A percentile compares a stretch with the other conserved stretches of the same genome.
Conservation (phyloP, 2,329 filamentous ascomycete species). For the Phaeosphaeriaceae sp. region DNA sequence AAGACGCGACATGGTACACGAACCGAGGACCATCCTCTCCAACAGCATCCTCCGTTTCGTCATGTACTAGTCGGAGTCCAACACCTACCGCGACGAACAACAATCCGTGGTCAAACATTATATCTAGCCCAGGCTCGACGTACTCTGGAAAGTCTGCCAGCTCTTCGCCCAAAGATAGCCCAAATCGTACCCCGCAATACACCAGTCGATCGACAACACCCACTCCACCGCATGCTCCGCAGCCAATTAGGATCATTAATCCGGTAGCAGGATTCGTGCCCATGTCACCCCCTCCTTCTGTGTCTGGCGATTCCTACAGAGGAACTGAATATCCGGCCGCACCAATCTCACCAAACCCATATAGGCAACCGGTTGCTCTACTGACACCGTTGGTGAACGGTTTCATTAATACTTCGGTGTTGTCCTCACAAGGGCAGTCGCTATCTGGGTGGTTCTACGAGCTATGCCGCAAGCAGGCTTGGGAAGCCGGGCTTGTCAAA, state of each 20-base stretch:
- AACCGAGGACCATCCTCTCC: slow-evolving; percentile 45
- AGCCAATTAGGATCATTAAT: slow-evolving; percentile 44
- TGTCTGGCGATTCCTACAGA: slow-evolving; percentile 39
- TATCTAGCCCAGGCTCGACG: slow-evolving; percentile 39
- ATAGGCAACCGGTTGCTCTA: slow-evolving; percentile 36
- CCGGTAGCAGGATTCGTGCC: slow-evolving; percentile 43
- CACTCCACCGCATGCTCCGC: slow-evolving; percentile 48
- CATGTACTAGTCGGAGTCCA: slow-evolving; percentile 45
- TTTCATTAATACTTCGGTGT: slow-evolving; percentile 44
- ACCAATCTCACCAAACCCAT: slow-evolving; percentile 44
- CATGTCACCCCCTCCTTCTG: slow-evolving; percentile 39
- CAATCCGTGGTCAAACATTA: slow-evolving; percentile 48
- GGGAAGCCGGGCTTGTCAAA: slow-evolving; percentile 42
- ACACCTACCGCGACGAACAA: slow-evolving; percentile 47
- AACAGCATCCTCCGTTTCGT: slow-evolving; percentile 49
- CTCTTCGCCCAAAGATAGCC: slow-evolving; percentile 45
- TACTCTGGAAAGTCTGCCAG: slow-evolving; percentile 39
- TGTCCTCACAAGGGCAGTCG: slow-evolving; percentile 46
- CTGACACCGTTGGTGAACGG: slow-evolving; percentile 44
- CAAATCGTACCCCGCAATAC: slow-evolving; percentile 46
- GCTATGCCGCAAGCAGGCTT: slow-evolving; percentile 44
- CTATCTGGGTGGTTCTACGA: slow-evolving; percentile 48
- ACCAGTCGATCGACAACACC: slow-evolving; percentile 48
- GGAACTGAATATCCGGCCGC: slow-evolving; percentile 38
- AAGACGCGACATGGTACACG: slow-evolving; percentile 45